Base-by-base conservation (phyloP, 768 basidiomycete genomes). In the Leucocoprinus sp. region DNA sequence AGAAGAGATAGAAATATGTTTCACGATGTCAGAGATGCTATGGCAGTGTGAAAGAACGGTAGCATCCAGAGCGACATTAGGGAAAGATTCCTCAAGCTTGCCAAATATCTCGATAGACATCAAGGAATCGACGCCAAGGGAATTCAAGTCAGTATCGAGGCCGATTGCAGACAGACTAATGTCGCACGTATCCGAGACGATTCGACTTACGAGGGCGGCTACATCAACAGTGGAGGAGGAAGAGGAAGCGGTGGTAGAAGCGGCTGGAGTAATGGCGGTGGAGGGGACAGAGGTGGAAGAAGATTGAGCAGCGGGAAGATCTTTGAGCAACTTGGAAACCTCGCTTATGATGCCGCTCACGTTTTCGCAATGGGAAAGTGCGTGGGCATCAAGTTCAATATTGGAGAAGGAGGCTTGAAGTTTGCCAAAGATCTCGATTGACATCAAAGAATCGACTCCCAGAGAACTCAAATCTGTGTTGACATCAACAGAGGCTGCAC, bases 371-470 rank as follows among this genome's bases (percentile, higher is more conserved):
- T 51, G 54, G 2, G 60, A 59, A 31, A 75, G 52, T 4, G 59
- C 50, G 12, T 58, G 54, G 8, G 61, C 37, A 43, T 59, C 56
- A 31, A 68, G 59, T 15, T 58, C 52, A 21, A 55, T 51, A 3
- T 50, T 52, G 1, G 67, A 66, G 52, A 70, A 73, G 0, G 55
- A 45, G 5, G 39, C 50, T n/a, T 61, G 60, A 12, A 78, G 57
- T 24, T 60, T 64, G 5, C 60, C 57, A 14, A 62, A 57, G 6
- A 80, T 60, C 56, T 85, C 82, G 44, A 82, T 78, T 17, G 75
- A 72, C 60, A 74, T 76, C 49, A 84, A 59, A 1, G 82, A 84
- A 53, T 84, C 80, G 39, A 84, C 64, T 1, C 83, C 82, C 7
- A 84, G 68, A 3, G 67, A 59, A 8, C 65, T 66, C 14, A 86